These are phyloP conservation scores for Podospora anserina DNA, from an alignment of 495 filamentous ascomycete species.

Conservation along the genomic window DNA sequence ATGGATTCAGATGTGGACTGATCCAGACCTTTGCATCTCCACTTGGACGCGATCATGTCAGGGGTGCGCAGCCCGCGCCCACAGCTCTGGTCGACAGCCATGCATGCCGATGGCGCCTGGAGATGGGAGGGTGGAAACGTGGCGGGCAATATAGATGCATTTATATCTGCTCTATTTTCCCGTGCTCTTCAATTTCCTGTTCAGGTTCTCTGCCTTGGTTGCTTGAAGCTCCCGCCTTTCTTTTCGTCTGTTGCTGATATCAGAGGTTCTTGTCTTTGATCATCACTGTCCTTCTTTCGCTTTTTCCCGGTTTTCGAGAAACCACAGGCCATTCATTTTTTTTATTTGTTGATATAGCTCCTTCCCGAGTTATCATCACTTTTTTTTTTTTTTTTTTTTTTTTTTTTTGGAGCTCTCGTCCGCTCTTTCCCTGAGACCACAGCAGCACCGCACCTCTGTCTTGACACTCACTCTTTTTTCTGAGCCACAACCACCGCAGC, in stretches of 20 bases:
- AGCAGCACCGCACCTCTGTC: neutral
- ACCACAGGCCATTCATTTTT: slow-evolving; percentile 2
- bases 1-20: neutral
- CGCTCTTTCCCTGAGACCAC: neutral
- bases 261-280: slow-evolving; percentile 5
- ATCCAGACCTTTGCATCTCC: neutral
- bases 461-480: slow-evolving; percentile 1
- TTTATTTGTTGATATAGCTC: neutral
- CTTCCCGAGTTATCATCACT: neutral
- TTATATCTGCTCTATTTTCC: slow-evolving; percentile 3
- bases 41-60: slow-evolving; percentile 1
- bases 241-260: neutral
- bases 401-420: neutral
- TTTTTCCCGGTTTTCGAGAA: slow-evolving; percentile 3
- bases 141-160: slow-evolving; percentile 6
- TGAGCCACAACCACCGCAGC: neutral
- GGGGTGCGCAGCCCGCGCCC: neutral
- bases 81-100: neutral
- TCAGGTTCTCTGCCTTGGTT: slow-evolving; percentile 1
- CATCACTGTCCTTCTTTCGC: slow-evolving; percentile 3
- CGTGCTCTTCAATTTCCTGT: neutral
- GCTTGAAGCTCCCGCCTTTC: slow-evolving; percentile 5
- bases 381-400: neutral
- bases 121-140: neutral
- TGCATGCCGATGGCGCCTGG: neutral